phyloP scores from a whole-genome alignment of 192 early-diverging fungal species.

The Umbelopsis isabellina region DNA sequence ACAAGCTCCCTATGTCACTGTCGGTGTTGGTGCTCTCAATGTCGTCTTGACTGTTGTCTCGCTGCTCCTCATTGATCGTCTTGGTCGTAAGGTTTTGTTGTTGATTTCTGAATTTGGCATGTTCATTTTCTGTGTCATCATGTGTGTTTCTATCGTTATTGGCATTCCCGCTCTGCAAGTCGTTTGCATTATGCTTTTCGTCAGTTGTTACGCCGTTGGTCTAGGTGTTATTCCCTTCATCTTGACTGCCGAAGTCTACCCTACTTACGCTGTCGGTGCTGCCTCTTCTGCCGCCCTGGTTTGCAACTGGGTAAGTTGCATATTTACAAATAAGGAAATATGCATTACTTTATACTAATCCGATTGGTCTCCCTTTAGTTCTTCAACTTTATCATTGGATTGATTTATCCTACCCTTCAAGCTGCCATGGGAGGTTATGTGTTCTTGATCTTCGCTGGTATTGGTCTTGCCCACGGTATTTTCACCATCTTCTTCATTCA shows the following conservation, averaged over 20 bases:
- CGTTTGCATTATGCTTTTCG: slow-evolving; percentile 50
- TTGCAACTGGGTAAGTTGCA: slow-evolving; percentile 38
- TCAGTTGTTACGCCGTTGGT: slow-evolving; percentile 58
- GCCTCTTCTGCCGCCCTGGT: slow-evolving; percentile 54
- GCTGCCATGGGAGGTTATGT: slow-evolving; percentile 50
- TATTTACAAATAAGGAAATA: background rate
- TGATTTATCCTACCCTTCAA: slow-evolving; percentile 53
- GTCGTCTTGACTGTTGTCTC: slow-evolving; percentile 59
- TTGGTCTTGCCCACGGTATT: slow-evolving; percentile 40
- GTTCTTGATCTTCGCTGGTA: slow-evolving; percentile 55
- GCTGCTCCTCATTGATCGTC: slow-evolving; percentile 54
- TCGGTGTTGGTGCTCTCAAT: slow-evolving; percentile 61
- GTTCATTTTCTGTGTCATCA: slow-evolving; percentile 57
- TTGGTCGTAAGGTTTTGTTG: slow-evolving; percentile 64
- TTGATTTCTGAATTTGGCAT: slow-evolving; percentile 61
- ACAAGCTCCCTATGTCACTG: slow-evolving; percentile 51
- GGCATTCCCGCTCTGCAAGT: slow-evolving; percentile 34
- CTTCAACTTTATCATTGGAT: slow-evolving; percentile 57
- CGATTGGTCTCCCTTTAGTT: background rate
- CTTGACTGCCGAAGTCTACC: slow-evolving; percentile 59
- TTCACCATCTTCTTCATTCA: slow-evolving; percentile 54
- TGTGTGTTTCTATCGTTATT: slow-evolving; percentile 32
- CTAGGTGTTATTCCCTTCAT: slow-evolving; percentile 62
- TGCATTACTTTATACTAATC: slow-evolving; percentile 24
- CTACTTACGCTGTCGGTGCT: slow-evolving; percentile 51